These are phyloP conservation scores for Annulohypoxylon truncatum DNA, from an alignment of 2,329 filamentous ascomycete genomes.

Conservation along the genomic window DNA sequence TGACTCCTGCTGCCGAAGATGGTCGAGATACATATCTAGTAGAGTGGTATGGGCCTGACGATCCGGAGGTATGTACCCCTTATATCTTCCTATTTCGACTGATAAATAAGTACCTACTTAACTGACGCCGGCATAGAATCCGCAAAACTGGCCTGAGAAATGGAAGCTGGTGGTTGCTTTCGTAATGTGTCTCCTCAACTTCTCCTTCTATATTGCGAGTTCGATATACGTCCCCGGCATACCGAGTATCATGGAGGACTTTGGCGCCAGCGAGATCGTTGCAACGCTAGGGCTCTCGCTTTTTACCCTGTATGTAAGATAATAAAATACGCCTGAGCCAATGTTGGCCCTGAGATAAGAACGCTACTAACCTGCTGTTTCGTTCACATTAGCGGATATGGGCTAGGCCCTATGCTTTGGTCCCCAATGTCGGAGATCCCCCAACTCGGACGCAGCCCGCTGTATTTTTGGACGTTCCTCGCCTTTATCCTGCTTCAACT, in stretches of 20 bases:
- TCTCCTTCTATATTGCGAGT: constrained; percentile 45
- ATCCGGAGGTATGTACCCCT: constrained; percentile 53
- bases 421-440: constrained; percentile 70
- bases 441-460: constrained; percentile 65
- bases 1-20: neutral
- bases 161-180: constrained; percentile 53
- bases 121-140: constrained; percentile 41
- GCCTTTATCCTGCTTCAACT: constrained; percentile 68
- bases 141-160: constrained; percentile 52
- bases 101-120: neutral
- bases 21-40: constrained; percentile 58
- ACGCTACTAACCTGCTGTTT: neutral
- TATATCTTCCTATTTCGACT: neutral
- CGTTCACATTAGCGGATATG: constrained; percentile 33
- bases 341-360: neutral
- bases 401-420: constrained; percentile 63
- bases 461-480: constrained; percentile 68
- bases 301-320: constrained; percentile 39
- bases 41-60: constrained; percentile 62
- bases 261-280: constrained; percentile 36
- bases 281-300: constrained; percentile 45
- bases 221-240: constrained; percentile 44
- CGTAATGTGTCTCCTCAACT: constrained; percentile 45
- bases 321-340: neutral
- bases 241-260: constrained; percentile 34